Base-by-base conservation (phyloP, 2,329 filamentous ascomycete genomes). In the Hypomyces perniciosus region DNA sequence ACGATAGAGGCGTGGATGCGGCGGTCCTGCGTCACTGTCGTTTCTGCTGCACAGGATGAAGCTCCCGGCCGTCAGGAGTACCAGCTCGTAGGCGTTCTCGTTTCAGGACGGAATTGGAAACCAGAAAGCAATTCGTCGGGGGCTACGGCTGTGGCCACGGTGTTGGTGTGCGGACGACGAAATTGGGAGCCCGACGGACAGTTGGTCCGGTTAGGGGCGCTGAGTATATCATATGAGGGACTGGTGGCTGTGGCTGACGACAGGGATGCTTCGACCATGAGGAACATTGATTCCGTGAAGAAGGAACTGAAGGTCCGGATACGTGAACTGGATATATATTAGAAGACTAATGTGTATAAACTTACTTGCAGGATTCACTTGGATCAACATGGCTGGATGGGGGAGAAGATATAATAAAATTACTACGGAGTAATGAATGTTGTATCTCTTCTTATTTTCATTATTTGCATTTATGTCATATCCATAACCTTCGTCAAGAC, bases 321-420 rank as follows among this genome's bases (percentile, higher is more conserved):
- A 46, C 59, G 61, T 46, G 65, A 69, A 53, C 51, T 70, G 44
- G 67, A 70, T 44, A 58, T 70, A n/a, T 68, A 67, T 50, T 70
- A 55, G 48, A 45, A 20, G 6, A 8, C 9, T n/a, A 12, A 26
- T 42, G 12, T 28, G 20, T 12, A 42, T 29, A 9, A 27, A 8
- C 10, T 10, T 38, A 38, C 8, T 38, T 12, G 35, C 20, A 20
- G 20, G 20, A 20, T 20, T 20, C 20, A 20, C 20, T 20, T 20
- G 20, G 20, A 20, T 20, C 20, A 20, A 20, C 20, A 20, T 20
- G 20, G 20, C 20, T 20, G 20, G 20, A 20, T 20, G 20, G 20
- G 20, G 3, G 20, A 20, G 20, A 20, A 20, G 20, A 20, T 20
- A 20, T 20, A 20, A 20, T 20, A 20, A 20, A 20, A 20, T 2